Evolutionary conservation across 2,329 filamentous ascomycete genomes (phyloP).

Genomic region (Colletotrichum sp.): DNA sequence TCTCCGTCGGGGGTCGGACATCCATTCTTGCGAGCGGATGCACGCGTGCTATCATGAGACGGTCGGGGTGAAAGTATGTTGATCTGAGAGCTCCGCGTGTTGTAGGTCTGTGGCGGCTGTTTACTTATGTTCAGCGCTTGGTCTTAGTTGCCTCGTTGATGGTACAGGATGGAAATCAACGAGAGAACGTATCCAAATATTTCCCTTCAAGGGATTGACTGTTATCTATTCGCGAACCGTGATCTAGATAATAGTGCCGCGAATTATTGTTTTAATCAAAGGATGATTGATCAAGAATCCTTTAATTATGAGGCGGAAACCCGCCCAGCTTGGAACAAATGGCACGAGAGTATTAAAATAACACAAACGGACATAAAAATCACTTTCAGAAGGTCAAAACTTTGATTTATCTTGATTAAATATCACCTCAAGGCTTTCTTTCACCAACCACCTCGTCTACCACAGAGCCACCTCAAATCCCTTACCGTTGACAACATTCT

Average conservation of each 20-base stretch:
- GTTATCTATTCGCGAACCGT: background rate
- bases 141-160: background rate
- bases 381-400: background rate
- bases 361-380: rapidly evolving
- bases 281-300: background rate
- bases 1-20: background rate
- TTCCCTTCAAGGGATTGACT: background rate
- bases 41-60: background rate
- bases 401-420: background rate
- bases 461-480: background rate
- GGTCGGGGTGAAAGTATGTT: background rate
- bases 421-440: background rate
- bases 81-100: background rate
- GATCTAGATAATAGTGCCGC: rapidly evolving
- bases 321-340: background rate
- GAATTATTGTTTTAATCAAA: background rate
- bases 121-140: background rate
- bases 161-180: background rate
- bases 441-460: background rate
- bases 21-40: background rate
- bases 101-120: background rate
- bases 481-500: background rate
- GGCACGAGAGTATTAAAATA: rapidly evolving
- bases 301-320: background rate
- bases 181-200: rapidly evolving